These are phyloP conservation scores for Cryptococcus jaspeensis DNA, from an alignment of 1,284 basidiomycete genomes.

Conservation along the genomic window DNA sequence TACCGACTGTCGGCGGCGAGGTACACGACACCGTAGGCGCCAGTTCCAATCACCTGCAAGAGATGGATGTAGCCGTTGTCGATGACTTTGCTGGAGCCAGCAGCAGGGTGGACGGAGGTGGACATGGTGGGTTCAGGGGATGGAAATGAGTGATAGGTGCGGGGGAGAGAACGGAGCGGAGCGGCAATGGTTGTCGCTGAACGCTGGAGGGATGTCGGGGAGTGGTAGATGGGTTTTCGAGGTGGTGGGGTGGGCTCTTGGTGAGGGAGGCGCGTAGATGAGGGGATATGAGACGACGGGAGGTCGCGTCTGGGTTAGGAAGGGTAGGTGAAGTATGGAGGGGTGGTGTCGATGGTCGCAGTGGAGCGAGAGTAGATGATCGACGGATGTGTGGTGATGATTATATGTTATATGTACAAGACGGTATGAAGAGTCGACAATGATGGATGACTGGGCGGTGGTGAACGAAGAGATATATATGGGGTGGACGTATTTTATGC, in stretches of 20 bases:
- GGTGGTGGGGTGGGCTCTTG: neutral
- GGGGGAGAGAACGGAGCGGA: neutral
- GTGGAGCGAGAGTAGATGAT: no score
- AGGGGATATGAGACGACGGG: neutral
- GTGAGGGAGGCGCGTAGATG: neutral
- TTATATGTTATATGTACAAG: no score
- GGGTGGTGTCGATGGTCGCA: no score
- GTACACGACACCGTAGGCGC: constrained; percentile 96
- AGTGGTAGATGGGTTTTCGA: neutral
- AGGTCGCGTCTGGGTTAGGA: no score
- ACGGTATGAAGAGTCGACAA: no score
- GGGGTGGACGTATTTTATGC: no score
- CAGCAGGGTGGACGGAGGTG: constrained; percentile 19
- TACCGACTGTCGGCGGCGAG: constrained; percentile 66
- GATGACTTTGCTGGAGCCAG: constrained; percentile 54
- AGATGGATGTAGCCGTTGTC: constrained; percentile 81
- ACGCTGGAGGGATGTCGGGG: neutral
- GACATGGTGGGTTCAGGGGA: constrained; percentile 7
- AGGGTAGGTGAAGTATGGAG: no score
- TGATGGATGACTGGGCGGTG: no score
- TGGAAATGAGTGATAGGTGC: neutral
- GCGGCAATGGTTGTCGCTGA: neutral
- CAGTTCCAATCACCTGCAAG: constrained; percentile 84
- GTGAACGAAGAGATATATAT: no score
- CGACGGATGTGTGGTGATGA: no score